Conservation (phyloP, 306 rosid genomes). For the Dicorynia guianensis region DNA sequence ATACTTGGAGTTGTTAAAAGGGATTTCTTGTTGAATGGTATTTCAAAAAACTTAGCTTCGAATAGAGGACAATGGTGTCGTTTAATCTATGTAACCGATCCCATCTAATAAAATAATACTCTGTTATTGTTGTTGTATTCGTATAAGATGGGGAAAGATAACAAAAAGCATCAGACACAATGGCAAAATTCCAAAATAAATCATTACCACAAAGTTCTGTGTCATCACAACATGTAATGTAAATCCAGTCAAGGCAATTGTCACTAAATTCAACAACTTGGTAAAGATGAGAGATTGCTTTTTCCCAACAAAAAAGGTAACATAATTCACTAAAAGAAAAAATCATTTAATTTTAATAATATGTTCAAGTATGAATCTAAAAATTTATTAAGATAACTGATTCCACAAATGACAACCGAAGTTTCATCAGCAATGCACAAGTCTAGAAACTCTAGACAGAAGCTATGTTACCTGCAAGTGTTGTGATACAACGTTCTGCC, state of each 20-base stretch:
- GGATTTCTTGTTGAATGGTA: too few species aligned
- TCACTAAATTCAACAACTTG: neutral
- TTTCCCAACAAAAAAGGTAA: too few species aligned
- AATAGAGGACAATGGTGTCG: too few species aligned
- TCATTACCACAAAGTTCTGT: neutral
- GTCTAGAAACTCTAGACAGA: neutral
- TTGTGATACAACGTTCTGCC: conserved; percentile 81
- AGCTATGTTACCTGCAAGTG: conserved; percentile 81
- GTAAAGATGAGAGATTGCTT: neutral
- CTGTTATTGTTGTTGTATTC: too few species aligned
- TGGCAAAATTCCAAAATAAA: neutral
- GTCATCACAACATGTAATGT: neutral
- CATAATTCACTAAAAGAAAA: too few species aligned
- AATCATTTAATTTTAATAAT: too few species aligned
- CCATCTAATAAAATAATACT: too few species aligned
- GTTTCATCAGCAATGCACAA: conserved; percentile 34
- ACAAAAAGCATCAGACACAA: neutral
- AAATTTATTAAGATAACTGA: conserved; percentile 3
- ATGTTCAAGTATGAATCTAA: too few species aligned
- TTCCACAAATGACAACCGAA: conserved; percentile 13
- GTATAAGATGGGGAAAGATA: too few species aligned
- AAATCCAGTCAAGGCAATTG: neutral
- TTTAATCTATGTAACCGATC: too few species aligned
- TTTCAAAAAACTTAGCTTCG: too few species aligned
- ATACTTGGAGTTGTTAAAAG: too few species aligned